Evolutionary conservation across 345 rosid genomes (phyloP).

Genomic region (Salix dunnii): DNA sequence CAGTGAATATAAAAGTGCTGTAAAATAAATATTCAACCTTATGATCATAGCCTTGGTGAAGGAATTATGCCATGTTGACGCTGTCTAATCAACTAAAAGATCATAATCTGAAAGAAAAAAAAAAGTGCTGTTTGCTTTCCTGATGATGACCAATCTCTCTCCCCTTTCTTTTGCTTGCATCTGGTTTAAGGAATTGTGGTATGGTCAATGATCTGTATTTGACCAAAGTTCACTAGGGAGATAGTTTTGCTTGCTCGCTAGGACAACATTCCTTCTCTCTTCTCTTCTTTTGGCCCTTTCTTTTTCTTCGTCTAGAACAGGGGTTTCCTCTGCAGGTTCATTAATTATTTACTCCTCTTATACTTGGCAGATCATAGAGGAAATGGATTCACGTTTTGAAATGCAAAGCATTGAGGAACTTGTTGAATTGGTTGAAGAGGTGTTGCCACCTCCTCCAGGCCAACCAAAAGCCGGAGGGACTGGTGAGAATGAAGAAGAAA

Average conservation of each 20-base stretch:
- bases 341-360: neutral
- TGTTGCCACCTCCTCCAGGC: conserved; percentile 9
- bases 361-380: conserved; percentile 10
- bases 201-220: neutral
- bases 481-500: neutral
- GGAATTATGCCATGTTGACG: neutral
- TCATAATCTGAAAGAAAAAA: neutral
- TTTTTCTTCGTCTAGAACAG: neutral
- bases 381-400: neutral
- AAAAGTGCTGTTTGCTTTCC: neutral
- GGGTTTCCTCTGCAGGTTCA: neutral
- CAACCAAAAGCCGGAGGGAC: neutral
- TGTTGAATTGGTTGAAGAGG: neutral
- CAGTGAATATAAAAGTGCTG: neutral
- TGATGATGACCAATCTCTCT: neutral
- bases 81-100: neutral
- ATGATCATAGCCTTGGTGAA: neutral
- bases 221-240: neutral
- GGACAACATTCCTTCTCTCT: neutral
- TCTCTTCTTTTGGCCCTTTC: neutral
- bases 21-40: neutral
- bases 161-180: neutral
- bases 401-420: neutral
- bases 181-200: neutral
- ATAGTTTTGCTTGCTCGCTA: neutral